These are phyloP conservation scores for Colletotrichum orbiculare DNA, from an alignment of 2,329 filamentous ascomycete species.

Conservation along the genomic window DNA sequence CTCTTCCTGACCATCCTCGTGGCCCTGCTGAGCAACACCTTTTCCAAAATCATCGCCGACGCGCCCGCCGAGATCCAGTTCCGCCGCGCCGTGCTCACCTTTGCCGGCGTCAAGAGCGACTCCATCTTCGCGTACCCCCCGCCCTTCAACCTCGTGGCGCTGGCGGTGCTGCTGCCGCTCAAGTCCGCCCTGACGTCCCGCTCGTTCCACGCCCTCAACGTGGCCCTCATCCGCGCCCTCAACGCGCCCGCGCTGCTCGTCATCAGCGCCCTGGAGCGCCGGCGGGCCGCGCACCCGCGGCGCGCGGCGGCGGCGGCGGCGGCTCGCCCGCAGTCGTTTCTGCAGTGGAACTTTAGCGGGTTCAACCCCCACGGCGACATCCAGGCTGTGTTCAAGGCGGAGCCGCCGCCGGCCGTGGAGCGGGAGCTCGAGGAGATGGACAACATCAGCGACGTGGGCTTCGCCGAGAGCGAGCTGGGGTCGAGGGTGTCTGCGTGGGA, in stretches of 20 bases:
- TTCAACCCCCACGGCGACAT: slow-evolving; percentile 68
- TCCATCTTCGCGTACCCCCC: slow-evolving; percentile 77
- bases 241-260: slow-evolving; percentile 73
- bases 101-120: slow-evolving; percentile 80
- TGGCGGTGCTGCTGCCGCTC: slow-evolving; percentile 73
- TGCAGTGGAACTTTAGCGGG: slow-evolving; percentile 42
- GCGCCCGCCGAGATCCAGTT: slow-evolving; percentile 78
- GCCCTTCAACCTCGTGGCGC: slow-evolving; percentile 76
- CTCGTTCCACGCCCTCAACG: slow-evolving; percentile 79
- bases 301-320: slow-evolving; percentile 50
- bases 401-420: slow-evolving; percentile 58
- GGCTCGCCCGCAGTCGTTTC: slow-evolving; percentile 25
- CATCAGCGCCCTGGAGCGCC: slow-evolving; percentile 71
- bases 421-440: slow-evolving; percentile 44
- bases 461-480: slow-evolving; percentile 28
- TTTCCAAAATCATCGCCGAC: slow-evolving; percentile 75
- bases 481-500: slow-evolving; percentile 14
- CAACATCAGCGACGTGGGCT: slow-evolving; percentile 33
- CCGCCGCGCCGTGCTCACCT: slow-evolving; percentile 75
- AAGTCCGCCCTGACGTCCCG: slow-evolving; percentile 71
- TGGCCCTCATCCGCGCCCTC: slow-evolving; percentile 69
- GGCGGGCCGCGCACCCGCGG: slow-evolving; percentile 51
- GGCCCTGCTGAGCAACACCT: slow-evolving; percentile 78
- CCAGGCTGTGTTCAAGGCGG: slow-evolving; percentile 68
- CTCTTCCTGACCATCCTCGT: slow-evolving; percentile 80